Evolutionary conservation across 129 eudicot genomes (phyloP).

Genomic region (Flaveria robusta): DNA sequence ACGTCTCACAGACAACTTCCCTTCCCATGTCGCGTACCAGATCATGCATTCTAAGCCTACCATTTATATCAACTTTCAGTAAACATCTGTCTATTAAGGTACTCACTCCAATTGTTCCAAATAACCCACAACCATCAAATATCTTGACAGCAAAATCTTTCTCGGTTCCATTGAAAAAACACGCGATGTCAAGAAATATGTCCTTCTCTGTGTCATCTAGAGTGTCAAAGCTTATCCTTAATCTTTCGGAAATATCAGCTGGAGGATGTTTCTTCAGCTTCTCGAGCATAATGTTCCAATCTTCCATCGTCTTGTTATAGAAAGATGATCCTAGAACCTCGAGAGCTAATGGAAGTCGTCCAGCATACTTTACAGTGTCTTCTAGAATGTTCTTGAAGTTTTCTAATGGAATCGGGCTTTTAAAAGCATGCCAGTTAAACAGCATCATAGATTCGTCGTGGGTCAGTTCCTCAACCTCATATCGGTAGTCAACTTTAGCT

Average conservation of each 20-base stretch:
- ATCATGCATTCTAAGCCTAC: constrained; percentile 25
- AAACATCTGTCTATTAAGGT: constrained; percentile 25
- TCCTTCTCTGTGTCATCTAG: constrained; percentile 29
- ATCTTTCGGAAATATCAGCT: not conserved
- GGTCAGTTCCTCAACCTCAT: constrained; percentile 23
- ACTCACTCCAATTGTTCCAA: constrained; percentile 8
- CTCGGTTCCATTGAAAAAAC: constrained; percentile 18
- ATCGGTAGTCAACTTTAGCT: constrained; percentile 4
- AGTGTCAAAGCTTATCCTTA: constrained; percentile 20
- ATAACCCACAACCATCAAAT: constrained; percentile 26
- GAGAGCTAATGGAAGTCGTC: constrained; percentile 27
- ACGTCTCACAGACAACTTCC: constrained; percentile 24
- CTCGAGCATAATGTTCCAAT: not conserved
- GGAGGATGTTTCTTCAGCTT: constrained; percentile 11
- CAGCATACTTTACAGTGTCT: not conserved
- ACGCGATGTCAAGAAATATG: constrained; percentile 31
- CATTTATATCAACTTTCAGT: constrained; percentile 22
- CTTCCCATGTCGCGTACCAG: constrained; percentile 28
- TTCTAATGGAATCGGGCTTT: constrained; percentile 18
- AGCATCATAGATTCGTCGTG: not conserved
- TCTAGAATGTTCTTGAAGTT: not conserved
- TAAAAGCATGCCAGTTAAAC: constrained; percentile 28
- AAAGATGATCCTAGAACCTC: constrained; percentile 23
- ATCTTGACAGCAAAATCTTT: constrained; percentile 17
- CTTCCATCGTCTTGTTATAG: constrained; percentile 10